Evolutionary conservation across 2,329 filamentous ascomycete genomes (phyloP).

Genomic region (Penicillium sp.): DNA sequence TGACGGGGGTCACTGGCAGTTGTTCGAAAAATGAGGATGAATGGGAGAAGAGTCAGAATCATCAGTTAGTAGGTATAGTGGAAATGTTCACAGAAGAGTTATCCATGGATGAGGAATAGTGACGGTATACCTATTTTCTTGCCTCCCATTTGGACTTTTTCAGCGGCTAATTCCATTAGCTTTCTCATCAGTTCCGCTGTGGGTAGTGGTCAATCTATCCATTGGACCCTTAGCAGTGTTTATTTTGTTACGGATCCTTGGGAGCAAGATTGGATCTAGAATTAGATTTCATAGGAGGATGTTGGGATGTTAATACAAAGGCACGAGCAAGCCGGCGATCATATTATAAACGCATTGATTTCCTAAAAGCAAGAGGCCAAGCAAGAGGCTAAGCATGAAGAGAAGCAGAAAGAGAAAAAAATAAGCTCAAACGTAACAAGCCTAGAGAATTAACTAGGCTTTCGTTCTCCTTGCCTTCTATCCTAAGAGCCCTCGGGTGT

Average conservation of each 20-base stretch:
- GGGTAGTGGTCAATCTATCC: not conserved
- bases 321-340: not conserved
- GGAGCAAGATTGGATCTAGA: not conserved
- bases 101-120: no score
- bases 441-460: not conserved
- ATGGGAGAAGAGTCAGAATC: no score
- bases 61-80: no score
- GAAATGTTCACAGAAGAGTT: no score
- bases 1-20: no score
- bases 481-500: not conserved
- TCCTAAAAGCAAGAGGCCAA: not conserved
- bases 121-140: not conserved
- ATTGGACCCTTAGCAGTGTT: not conserved
- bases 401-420: not conserved
- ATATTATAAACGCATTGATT: not conserved
- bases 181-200: not conserved
- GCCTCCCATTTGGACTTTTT: not conserved
- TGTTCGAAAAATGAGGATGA: no score
- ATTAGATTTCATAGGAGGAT: not conserved
- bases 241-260: not conserved
- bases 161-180: not conserved
- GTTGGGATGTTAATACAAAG: not conserved
- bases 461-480: not conserved
- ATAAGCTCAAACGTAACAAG: not conserved
- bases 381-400: not conserved